phyloP scores from a whole-genome alignment of 768 basidiomycete genomes.

The Suillus luteus region DNA sequence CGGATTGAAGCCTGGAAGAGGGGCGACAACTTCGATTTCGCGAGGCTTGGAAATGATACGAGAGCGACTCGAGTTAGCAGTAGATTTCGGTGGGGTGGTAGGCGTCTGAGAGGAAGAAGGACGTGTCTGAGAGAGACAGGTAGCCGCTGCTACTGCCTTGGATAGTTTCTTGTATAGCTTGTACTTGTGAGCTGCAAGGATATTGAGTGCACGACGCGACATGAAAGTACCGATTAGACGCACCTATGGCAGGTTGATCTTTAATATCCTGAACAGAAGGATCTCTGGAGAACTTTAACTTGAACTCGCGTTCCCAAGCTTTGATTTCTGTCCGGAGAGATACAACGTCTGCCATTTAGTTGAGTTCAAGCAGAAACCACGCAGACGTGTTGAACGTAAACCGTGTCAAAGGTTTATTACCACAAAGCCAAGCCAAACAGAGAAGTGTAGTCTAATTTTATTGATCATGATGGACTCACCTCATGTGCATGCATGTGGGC shows the following conservation, averaged over 20 bases:
- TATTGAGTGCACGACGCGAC: slow-evolving; percentile 18
- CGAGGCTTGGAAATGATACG: slow-evolving; percentile 51
- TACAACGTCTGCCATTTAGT: slow-evolving; percentile 22
- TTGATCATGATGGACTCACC: neutral
- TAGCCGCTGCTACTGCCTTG: slow-evolving; percentile 41
- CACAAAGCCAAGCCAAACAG: slow-evolving; percentile 2
- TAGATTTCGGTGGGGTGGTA: slow-evolving; percentile 35
- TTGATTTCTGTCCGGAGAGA: slow-evolving; percentile 71
- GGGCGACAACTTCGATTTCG: slow-evolving; percentile 49
- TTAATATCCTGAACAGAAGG: slow-evolving; percentile 75
- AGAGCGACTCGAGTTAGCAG: slow-evolving; percentile 29
- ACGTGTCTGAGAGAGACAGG: slow-evolving; percentile 41
- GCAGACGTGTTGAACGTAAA: neutral
- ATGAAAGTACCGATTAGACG: slow-evolving; percentile 26
- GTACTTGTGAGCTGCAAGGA: slow-evolving; percentile 68
- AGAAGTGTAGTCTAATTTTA: slow-evolving; percentile 3
- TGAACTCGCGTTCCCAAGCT: slow-evolving; percentile 74
- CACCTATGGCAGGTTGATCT: slow-evolving; percentile 62
- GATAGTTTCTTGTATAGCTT: slow-evolving; percentile 78
- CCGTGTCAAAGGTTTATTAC: neutral
- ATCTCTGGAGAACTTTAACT: slow-evolving; percentile 50
- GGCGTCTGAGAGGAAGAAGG: slow-evolving; percentile 23
- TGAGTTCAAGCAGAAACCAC: neutral
- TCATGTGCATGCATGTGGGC: slow-evolving; percentile 4
- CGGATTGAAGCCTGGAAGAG: slow-evolving; percentile 66